phyloP scores from a whole-genome alignment of 371 early-diverging fungal genomes.

The Vavraia culicis region DNA sequence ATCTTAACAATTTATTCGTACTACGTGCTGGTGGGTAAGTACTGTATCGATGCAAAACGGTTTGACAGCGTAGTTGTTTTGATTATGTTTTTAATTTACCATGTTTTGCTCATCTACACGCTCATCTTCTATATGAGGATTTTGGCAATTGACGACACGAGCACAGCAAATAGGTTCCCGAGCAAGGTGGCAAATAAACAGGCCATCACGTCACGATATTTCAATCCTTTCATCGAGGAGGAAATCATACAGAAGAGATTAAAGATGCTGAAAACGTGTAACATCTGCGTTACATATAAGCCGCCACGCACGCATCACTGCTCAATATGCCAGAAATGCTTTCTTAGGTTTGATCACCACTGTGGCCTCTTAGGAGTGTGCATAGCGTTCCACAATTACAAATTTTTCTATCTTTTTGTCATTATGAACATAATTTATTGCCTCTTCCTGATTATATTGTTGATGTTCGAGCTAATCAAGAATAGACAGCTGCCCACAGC shows the following conservation, averaged over 20 bases:
- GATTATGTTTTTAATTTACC: conserved; percentile 28
- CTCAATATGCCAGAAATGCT: conserved; percentile 40
- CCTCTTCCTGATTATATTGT: conserved; percentile 17
- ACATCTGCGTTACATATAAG: conserved; percentile 43
- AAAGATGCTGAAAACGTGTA: conserved; percentile 29
- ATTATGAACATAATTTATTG: conserved; percentile 21
- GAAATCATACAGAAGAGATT: no score
- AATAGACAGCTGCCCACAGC: no score
- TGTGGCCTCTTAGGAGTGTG: conserved; percentile 37
- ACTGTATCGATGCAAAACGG: conserved; percentile 20
- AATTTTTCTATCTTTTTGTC: conserved; percentile 42
- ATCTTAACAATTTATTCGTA: conserved; percentile 31
- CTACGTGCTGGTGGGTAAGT: conserved; percentile 35
- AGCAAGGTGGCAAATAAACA: no score
- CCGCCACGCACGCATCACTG: conserved; percentile 45
- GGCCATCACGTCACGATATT: no score
- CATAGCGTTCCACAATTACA: conserved; percentile 45
- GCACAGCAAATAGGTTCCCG: conserved; percentile 36
- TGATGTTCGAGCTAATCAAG: conserved; percentile 8
- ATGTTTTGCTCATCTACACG: conserved; percentile 21
- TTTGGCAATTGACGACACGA: conserved; percentile 21
- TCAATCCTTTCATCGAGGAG: no score
- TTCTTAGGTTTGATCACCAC: conserved; percentile 44
- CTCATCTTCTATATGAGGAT: conserved; percentile 34
- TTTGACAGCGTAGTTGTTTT: conserved; percentile 11